Percentiles rank a stretch among this genome's conserved stretches.
Evolutionary conservation across 257 asterid genomes (phyloP).

Genomic region (Solanum bukasovii): DNA sequence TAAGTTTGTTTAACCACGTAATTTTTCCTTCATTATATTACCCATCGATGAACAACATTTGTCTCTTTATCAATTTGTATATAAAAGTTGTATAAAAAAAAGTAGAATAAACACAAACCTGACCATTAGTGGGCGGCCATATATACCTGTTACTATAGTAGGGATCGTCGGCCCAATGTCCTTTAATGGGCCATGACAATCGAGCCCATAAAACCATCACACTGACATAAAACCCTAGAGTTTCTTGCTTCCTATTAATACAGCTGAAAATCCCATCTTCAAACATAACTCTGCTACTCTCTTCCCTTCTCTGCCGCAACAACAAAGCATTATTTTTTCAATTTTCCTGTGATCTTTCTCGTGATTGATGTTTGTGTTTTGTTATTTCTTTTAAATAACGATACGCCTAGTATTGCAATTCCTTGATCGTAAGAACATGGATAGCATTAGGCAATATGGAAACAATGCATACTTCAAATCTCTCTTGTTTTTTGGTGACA

Average conservation of each 20-base stretch:
- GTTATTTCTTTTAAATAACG: neutral
- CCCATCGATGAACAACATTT: neutral
- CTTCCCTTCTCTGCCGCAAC: neutral
- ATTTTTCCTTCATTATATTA: neutral
- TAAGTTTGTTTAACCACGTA: too few relatives aligned
- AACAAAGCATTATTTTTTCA: too few relatives aligned
- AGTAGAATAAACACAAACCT: neutral
- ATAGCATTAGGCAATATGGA: constrained; percentile 41
- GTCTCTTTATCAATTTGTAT: neutral
- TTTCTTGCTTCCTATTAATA: neutral
- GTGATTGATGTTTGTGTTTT: neutral
- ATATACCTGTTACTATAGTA: neutral
- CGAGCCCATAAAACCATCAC: neutral
- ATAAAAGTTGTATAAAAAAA: neutral
- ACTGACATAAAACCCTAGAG: neutral
- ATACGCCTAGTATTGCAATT: constrained; percentile 44
- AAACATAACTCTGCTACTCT: neutral
- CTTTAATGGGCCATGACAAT: neutral
- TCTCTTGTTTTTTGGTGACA: constrained; percentile 15
- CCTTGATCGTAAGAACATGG: constrained; percentile 19
- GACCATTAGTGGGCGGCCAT: neutral
- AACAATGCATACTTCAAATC: constrained; percentile 8
- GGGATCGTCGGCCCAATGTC: neutral
- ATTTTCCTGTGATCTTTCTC: neutral
- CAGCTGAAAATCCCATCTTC: neutral